A percentile compares a stretch with the other conserved stretches of the same genome.
These are phyloP conservation scores for Cytospora piceicola DNA, from an alignment of 2,329 filamentous ascomycete species.

Conservation along the genomic window DNA sequence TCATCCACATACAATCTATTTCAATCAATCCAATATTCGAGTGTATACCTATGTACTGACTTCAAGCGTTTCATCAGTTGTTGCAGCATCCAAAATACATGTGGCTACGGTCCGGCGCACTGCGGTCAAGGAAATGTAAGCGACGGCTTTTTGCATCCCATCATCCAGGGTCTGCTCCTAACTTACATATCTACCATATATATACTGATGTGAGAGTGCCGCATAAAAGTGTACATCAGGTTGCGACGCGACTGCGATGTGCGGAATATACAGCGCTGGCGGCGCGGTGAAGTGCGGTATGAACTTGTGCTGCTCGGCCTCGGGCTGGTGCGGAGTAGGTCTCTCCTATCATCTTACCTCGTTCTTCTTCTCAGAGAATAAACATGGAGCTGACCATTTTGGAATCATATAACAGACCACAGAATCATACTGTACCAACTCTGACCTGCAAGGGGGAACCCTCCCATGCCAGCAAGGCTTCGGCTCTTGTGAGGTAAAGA, in stretches of 20 bases:
- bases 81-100: constrained; percentile 19
- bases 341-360: neutral
- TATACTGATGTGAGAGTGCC: neutral
- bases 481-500: constrained; percentile 38
- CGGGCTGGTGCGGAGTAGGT: constrained; percentile 36
- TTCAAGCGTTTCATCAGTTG: neutral
- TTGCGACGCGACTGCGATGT: constrained; percentile 39
- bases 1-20: neutral
- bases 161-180: neutral
- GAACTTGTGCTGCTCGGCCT: constrained; percentile 37
- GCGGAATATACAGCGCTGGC: constrained; percentile 35
- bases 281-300: constrained; percentile 35
- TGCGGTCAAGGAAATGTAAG: constrained; percentile 27
- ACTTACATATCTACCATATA: neutral
- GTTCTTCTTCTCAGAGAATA: neutral
- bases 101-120: constrained; percentile 25
- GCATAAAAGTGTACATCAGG: neutral
- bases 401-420: neutral
- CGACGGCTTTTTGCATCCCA: neutral
- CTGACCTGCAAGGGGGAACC: constrained; percentile 18
- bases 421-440: neutral
- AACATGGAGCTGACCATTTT: neutral
- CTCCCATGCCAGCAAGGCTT: constrained; percentile 42
- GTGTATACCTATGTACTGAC: too few species aligned
- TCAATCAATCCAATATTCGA: neutral